Conservation (phyloP, 768 basidiomycete genomes). For the Boletus barrowsii region DNA sequence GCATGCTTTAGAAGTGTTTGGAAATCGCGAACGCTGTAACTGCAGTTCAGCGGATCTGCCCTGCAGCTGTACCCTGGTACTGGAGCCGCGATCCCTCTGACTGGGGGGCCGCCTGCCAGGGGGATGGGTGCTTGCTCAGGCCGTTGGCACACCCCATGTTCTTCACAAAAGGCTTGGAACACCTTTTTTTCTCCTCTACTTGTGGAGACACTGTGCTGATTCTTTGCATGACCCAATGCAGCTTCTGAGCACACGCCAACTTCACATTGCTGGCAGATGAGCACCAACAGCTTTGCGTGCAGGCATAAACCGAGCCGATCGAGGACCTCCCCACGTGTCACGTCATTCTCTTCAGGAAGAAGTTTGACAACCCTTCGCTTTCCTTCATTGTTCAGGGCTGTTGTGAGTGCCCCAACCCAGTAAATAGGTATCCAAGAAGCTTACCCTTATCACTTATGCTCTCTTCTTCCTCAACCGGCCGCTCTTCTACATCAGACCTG, state of each 20-base stretch:
- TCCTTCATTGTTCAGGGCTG: too few relatives aligned
- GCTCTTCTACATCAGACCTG: too few relatives aligned
- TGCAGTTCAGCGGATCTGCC: constrained; percentile 1
- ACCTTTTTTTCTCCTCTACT: neutral
- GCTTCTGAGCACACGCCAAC: neutral
- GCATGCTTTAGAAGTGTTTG: neutral
- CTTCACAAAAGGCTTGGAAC: neutral
- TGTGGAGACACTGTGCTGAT: neutral
- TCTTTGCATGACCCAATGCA: constrained; percentile 1
- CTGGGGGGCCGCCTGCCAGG: neutral
- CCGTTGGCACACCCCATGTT: neutral
- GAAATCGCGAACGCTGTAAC: neutral
- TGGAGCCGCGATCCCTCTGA: neutral
- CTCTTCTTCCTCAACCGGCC: too few relatives aligned
- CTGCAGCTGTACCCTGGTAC: constrained; percentile 1
- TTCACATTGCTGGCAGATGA: constrained; percentile 3
- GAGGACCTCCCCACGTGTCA: neutral
- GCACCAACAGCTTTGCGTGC: neutral
- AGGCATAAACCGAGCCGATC: neutral
- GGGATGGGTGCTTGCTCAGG: neutral
- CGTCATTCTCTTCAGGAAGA: neutral
- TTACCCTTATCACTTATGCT: too few relatives aligned
- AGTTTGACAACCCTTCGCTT: too few relatives aligned
- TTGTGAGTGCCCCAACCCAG: too few relatives aligned
- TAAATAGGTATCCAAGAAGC: too few relatives aligned